Conservation (phyloP, 1,284 basidiomycete genomes). For the Uromyces viciae-fabae region DNA sequence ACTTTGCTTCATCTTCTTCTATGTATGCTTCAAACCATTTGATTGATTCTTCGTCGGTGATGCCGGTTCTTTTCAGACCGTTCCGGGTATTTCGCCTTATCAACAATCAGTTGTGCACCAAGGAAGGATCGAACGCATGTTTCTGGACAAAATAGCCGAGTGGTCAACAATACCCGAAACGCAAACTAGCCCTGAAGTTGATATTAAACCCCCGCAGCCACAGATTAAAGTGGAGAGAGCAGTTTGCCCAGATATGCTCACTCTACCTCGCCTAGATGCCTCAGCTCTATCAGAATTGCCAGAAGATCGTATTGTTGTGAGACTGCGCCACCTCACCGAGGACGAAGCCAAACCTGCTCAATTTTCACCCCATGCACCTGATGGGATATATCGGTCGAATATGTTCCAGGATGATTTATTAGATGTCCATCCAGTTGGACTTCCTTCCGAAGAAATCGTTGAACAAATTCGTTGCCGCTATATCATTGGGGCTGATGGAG, state of each 20-base stretch:
- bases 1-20: neutral
- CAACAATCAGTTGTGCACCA: constrained; percentile 41
- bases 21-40: neutral
- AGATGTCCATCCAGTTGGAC: constrained; percentile 32
- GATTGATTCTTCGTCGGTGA: neutral
- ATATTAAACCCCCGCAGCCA: neutral
- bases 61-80: constrained; percentile 6
- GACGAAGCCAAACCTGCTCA: constrained; percentile 51
- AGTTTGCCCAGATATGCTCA: constrained; percentile 41
- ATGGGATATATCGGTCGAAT: constrained; percentile 45
- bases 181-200: neutral
- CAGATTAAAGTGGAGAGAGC: constrained; percentile 37
- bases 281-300: constrained; percentile 34
- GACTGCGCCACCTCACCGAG: constrained; percentile 51
- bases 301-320: constrained; percentile 47
- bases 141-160: constrained; percentile 40
- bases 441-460: constrained; percentile 24
- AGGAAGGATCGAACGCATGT: constrained; percentile 45
- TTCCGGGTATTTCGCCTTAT: constrained; percentile 38
- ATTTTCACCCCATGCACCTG: constrained; percentile 36
- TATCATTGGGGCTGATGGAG: constrained; percentile 65
- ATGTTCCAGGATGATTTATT: constrained; percentile 44
- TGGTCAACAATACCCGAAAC: constrained; percentile 17
- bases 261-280: constrained; percentile 4
- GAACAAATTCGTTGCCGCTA: constrained; percentile 53